phyloP scores from a whole-genome alignment of 495 filamentous ascomycete species.

The Tuber aestivum region DNA sequence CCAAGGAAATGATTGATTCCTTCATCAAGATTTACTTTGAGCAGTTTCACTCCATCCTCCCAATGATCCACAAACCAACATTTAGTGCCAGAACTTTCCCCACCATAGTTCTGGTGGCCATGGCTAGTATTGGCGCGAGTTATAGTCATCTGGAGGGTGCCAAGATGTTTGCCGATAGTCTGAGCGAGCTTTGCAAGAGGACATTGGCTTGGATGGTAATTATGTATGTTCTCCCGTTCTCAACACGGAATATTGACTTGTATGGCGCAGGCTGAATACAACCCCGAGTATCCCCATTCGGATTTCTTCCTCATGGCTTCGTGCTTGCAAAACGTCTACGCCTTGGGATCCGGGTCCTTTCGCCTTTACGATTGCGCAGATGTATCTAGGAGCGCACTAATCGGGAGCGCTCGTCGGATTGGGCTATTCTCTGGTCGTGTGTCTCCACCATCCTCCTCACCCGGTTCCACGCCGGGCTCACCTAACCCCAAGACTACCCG shows the following conservation, averaged over 20 bases:
- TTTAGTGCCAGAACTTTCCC: conserved; percentile 40
- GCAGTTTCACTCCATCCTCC: conserved; percentile 42
- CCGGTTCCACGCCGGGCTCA: conserved; percentile 31
- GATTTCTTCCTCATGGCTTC: conserved; percentile 42
- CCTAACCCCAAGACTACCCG: conserved; percentile 15
- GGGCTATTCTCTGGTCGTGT: conserved; percentile 39
- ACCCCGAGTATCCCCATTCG: conserved; percentile 38
- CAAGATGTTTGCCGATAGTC: conserved; percentile 38
- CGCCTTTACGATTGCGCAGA: conserved; percentile 43
- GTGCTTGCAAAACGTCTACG: conserved; percentile 43
- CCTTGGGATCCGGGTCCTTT: conserved; percentile 41
- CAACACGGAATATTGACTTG: conserved; percentile 4
- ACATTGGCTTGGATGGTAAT: conserved; percentile 42
- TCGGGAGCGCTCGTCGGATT: conserved; percentile 43
- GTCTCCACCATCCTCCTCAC: conserved; percentile 31
- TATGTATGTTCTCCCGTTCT: background rate
- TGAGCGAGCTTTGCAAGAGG: conserved; percentile 44
- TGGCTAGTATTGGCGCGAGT: conserved; percentile 44
- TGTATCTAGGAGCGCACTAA: conserved; percentile 40
- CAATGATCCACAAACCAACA: conserved; percentile 42
- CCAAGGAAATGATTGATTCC: conserved; percentile 34
- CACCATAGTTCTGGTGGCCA: conserved; percentile 40
- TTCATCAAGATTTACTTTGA: conserved; percentile 43
- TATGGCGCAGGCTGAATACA: conserved; percentile 37
- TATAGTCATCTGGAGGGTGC: conserved; percentile 42